Evolutionary conservation across 2,329 filamentous ascomycete species (phyloP).

Genomic region (Penicillium sp.): DNA sequence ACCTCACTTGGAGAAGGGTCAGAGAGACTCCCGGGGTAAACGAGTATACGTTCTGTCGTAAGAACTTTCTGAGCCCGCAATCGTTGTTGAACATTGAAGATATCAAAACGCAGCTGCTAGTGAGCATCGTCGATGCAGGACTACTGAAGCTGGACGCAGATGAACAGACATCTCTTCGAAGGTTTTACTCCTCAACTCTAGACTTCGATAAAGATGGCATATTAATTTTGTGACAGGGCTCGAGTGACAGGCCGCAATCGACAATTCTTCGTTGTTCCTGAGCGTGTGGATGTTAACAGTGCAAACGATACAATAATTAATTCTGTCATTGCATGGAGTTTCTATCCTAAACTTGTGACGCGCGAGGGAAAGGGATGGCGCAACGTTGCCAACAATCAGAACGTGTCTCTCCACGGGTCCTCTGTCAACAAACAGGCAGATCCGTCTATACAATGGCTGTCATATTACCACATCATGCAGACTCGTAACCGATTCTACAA

Average conservation of each 20-base stretch:
- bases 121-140: slow-evolving; percentile 79
- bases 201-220: background rate
- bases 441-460: slow-evolving; percentile 68
- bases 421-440: slow-evolving; percentile 74
- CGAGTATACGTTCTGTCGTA: slow-evolving; percentile 87
- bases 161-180: slow-evolving; percentile 66
- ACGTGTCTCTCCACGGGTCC: slow-evolving; percentile 78
- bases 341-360: slow-evolving; percentile 88
- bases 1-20: slow-evolving; percentile 79
- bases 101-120: slow-evolving; percentile 84
- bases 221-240: slow-evolving; percentile 28
- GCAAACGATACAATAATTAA: slow-evolving; percentile 74
- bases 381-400: slow-evolving; percentile 89
- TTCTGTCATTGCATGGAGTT: slow-evolving; percentile 85
- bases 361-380: slow-evolving; percentile 83
- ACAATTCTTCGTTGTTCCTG: slow-evolving; percentile 79
- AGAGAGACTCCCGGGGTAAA: slow-evolving; percentile 67
- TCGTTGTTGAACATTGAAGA: slow-evolving; percentile 91
- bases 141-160: slow-evolving; percentile 71
- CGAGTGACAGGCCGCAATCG: slow-evolving; percentile 65
- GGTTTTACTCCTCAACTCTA: slow-evolving; percentile 36
- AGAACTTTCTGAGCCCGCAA: slow-evolving; percentile 88
- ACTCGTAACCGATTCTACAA: slow-evolving; percentile 75
- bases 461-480: slow-evolving; percentile 98
- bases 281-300: slow-evolving; percentile 69